phyloP scores from a whole-genome alignment of 768 basidiomycete genomes.

The Boletus pseudopeckii region DNA sequence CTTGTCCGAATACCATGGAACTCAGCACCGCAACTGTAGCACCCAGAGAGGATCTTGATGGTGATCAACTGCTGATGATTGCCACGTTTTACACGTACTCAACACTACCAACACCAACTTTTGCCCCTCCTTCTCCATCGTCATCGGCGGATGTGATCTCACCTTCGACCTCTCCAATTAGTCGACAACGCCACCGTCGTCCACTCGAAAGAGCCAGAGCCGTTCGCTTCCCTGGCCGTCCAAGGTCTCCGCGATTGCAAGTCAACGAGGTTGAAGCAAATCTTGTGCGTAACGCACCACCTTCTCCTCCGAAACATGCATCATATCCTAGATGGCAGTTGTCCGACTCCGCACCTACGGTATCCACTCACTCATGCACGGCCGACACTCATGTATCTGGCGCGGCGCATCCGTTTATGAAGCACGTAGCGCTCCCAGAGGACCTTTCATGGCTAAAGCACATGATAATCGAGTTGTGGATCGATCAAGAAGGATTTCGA shows the following conservation, averaged over 20 bases:
- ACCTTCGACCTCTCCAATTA: conserved; percentile 18
- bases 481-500: conserved; percentile 85
- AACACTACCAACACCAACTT: conserved; percentile 25
- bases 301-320: conserved; percentile 3
- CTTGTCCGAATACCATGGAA: conserved; percentile 11
- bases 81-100: conserved; percentile 26
- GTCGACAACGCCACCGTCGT: conserved; percentile 25
- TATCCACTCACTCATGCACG: conserved; percentile 6
- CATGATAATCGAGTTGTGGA: conserved; percentile 56
- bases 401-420: conserved; percentile 9
- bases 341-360: conserved; percentile 2
- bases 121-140: conserved; percentile 31
- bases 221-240: conserved; percentile 29
- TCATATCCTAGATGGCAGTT: conserved; percentile 14
- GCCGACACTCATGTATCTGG: conserved; percentile 2
- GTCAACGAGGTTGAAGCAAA: conserved; percentile 11
- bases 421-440: conserved; percentile 30
- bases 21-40: conserved; percentile 5
- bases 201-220: conserved; percentile 32
- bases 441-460: conserved; percentile 53
- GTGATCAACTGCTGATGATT: conserved; percentile 14
- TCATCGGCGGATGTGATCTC: conserved; percentile 25
- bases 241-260: conserved; percentile 24
- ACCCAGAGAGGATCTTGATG: conserved; percentile 17
- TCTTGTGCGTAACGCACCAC: not conserved